A percentile compares a stretch with the other conserved stretches of the same genome.
phyloP scores from a whole-genome alignment of 371 early-diverging fungal species.

The Syncephalastrum contaminatum region DNA sequence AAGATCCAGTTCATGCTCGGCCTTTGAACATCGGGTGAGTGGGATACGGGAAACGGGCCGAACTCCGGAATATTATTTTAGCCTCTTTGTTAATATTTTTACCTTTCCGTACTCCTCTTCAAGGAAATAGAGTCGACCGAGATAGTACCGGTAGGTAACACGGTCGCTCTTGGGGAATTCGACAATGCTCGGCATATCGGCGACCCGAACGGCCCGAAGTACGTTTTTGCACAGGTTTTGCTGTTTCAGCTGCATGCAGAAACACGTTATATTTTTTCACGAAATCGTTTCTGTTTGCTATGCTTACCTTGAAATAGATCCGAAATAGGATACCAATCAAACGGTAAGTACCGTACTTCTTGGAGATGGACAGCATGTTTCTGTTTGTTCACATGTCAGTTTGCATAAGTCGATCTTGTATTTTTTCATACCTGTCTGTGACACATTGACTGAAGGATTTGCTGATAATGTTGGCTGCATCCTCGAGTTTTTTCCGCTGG shows the following conservation, averaged over 20 bases:
- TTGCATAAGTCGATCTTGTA: background rate
- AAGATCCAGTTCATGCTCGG: slow-evolving; percentile 67
- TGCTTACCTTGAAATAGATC: slow-evolving; percentile 79
- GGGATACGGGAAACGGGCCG: background rate
- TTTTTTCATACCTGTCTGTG: slow-evolving; percentile 68
- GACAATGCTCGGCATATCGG: slow-evolving; percentile 73
- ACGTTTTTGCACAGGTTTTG: slow-evolving; percentile 84
- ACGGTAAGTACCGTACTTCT: slow-evolving; percentile 89
- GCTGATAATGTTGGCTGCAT: slow-evolving; percentile 83
- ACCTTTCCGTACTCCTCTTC: slow-evolving; percentile 77
- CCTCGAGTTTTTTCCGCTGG: slow-evolving; percentile 66
- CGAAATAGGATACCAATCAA: slow-evolving; percentile 81
- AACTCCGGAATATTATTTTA: background rate
- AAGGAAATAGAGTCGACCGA: slow-evolving; percentile 80
- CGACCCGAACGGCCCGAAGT: slow-evolving; percentile 69
- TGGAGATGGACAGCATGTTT: slow-evolving; percentile 53
- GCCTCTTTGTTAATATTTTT: slow-evolving; percentile 1
- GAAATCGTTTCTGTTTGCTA: background rate
- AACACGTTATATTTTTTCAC: background rate
- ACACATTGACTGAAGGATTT: slow-evolving; percentile 84
- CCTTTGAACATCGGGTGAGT: slow-evolving; percentile 30
- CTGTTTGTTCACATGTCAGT: slow-evolving; percentile 16
- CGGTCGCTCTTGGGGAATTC: slow-evolving; percentile 82
- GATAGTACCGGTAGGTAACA: slow-evolving; percentile 81
- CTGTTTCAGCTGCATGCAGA: slow-evolving; percentile 52